Evolutionary conservation across 2,329 filamentous ascomycete genomes (phyloP), one percentile per base, ranked within the genome.

Genomic region (Fusarium duplospermum): DNA sequence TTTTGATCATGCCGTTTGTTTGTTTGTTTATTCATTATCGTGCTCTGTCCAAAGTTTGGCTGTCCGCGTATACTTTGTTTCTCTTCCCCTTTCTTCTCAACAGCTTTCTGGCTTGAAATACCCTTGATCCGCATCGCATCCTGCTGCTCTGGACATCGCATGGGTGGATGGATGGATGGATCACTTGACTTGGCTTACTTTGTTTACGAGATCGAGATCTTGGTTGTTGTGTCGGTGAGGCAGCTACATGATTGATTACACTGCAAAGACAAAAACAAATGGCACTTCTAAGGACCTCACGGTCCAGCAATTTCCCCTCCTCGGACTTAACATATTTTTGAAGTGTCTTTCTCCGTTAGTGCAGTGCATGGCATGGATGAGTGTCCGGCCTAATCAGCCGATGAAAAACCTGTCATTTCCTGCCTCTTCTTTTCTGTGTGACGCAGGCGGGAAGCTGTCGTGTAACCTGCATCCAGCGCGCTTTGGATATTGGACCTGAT

Each of bases 391-490:
- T 72, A 35, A 61, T 54, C 57, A 70, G 69, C 62, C 31, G 47
- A 70, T 33, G 31, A 29, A 62, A 58, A 57, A 36, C 36, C 40
- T 66, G 66, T 36, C 40, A 54, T 72, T 61, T 69, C 20, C 29
- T 54, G 33, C 24, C 42, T 14, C 29, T n/a, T 29, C 57, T 14
- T 35, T n/a, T 29, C 61, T 66, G 54, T 70, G 54, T 52, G 50
- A 62, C 69, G 33, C 57, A 45, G 42, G 58, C 54, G 42, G 57
- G 56, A 62, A 61, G 22, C 36, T 72, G 65, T 8, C 42, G 62
- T 75, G 69, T 57, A 75, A 75, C 69, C 36, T 50, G 40, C 36
- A 29, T 62, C 24, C 52, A 65, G 64, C 71, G 67, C 38, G 42
- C 40, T 50, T 62, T 47, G 54, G 47, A 45, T 58, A 62, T 66